Evolutionary conservation across 2,329 filamentous ascomycete genomes (phyloP).

Genomic region (Alternaria hordeiaustralica): DNA sequence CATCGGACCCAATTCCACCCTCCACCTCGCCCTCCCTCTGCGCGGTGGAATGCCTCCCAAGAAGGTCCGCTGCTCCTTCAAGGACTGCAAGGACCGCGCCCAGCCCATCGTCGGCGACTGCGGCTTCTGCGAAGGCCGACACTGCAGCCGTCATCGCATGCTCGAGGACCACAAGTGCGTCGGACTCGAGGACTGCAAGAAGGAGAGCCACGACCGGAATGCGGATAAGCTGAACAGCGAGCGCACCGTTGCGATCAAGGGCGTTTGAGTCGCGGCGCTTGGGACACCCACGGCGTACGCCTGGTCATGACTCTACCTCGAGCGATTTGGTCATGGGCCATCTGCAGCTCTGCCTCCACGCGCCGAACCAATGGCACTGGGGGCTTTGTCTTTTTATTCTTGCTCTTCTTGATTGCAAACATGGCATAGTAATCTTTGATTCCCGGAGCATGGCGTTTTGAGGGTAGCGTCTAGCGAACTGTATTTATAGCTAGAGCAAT

Average conservation of each 20-base stretch:
- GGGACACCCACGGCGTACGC: not conserved
- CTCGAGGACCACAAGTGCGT: conserved; percentile 93
- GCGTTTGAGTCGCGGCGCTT: conserved; percentile 57
- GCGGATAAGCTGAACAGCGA: conserved; percentile 90
- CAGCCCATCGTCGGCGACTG: conserved; percentile 97
- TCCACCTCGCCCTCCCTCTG: conserved; percentile 64
- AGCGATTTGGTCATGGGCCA: conserved; percentile 3
- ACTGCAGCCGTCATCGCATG: conserved; percentile 92
- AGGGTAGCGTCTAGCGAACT: not conserved
- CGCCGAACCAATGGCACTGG: not conserved
- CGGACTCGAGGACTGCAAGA: conserved; percentile 95
- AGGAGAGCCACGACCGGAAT: conserved; percentile 94
- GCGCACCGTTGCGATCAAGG: conserved; percentile 91
- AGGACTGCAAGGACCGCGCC: conserved; percentile 84
- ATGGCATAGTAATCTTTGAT: not conserved
- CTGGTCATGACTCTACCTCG: not conserved
- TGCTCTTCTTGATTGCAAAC: not conserved
- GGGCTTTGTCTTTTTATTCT: not conserved
- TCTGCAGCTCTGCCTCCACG: conserved; percentile 7
- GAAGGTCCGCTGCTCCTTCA: conserved; percentile 85
- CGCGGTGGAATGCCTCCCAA: conserved; percentile 67
- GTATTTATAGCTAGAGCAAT: conserved; percentile 10
- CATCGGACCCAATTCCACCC: conserved; percentile 58
- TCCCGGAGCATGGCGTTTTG: conserved; percentile 10
- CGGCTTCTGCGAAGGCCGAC: conserved; percentile 91